phyloP scores from a whole-genome alignment of 2,329 filamentous ascomycete species.

The Teratosphaeria pseudoeucalypti region DNA sequence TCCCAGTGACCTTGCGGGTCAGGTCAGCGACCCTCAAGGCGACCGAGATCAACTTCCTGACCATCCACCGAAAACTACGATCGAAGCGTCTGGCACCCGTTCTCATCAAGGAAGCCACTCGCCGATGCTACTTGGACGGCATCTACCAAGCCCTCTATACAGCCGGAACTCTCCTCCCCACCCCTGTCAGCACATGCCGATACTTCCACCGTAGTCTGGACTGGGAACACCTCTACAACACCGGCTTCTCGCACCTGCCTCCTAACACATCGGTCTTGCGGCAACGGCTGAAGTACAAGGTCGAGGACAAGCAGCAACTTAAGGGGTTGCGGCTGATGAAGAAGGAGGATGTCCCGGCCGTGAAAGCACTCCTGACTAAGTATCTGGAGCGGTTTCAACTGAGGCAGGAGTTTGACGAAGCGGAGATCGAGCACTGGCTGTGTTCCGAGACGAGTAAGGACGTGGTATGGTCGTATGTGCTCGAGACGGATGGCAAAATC shows the following conservation, averaged over 20 bases:
- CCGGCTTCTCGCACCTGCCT: conserved; percentile 85
- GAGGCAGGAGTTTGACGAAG: conserved; percentile 66
- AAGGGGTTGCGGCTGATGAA: conserved; percentile 73
- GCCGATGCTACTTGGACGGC: conserved; percentile 73
- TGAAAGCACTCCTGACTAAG: conserved; percentile 61
- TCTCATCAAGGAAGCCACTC: conserved; percentile 94
- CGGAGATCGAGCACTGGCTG: conserved; percentile 83
- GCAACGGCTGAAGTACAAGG: conserved; percentile 75
- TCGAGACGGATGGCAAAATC: conserved; percentile 66
- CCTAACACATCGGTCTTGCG: conserved; percentile 70
- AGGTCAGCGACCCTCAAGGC: conserved; percentile 64
- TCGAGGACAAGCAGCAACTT: conserved; percentile 59
- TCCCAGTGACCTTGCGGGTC: conserved; percentile 74
- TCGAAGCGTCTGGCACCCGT: conserved; percentile 86
- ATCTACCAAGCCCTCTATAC: conserved; percentile 97
- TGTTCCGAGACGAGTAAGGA: conserved; percentile 64
- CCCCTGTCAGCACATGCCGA: conserved; percentile 80
- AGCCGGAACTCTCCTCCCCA: conserved; percentile 80
- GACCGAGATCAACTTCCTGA: conserved; percentile 96
- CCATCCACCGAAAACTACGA: conserved; percentile 94
- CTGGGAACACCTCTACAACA: conserved; percentile 92
- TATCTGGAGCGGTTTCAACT: conserved; percentile 77
- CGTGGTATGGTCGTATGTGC: conserved; percentile 89
- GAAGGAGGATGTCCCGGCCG: conserved; percentile 63
- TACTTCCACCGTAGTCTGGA: conserved; percentile 93